Evolutionary conservation across 805 yeast species (phyloP).

Genomic region (Metschnikowia chrysomelidarum): DNA sequence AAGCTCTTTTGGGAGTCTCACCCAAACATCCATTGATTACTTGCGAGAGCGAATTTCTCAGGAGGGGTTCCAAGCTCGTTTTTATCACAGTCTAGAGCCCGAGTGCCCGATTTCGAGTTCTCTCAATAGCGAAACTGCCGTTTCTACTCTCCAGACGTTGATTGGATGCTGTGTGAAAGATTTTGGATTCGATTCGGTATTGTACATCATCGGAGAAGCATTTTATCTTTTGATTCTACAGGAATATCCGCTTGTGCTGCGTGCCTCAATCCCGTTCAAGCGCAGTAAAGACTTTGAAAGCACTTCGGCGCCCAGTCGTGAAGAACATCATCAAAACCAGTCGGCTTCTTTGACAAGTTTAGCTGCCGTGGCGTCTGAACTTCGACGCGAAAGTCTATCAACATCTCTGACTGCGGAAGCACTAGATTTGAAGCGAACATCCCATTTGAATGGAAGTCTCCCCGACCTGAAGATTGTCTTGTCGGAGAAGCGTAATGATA

Average conservation of each 20-base stretch:
- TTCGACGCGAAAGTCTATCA: constrained; percentile 15
- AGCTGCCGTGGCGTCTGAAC: constrained; percentile 35
- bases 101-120: constrained; percentile 29
- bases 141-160: constrained; percentile 53
- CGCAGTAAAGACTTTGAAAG: constrained; percentile 1
- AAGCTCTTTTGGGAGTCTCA: constrained; percentile 53
- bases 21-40: constrained; percentile 54
- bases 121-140: constrained; percentile 51
- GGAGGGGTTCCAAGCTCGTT: constrained; percentile 41
- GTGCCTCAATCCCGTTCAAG: constrained; percentile 31
- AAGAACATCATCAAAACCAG: neutral
- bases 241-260: constrained; percentile 66
- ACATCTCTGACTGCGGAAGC: neutral
- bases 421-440: neutral
- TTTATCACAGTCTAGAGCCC: constrained; percentile 48
- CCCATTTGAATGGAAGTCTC: neutral
- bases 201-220: constrained; percentile 65
- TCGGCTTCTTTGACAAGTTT: constrained; percentile 18
- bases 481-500: constrained; percentile 18
- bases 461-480: neutral
- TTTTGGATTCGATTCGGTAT: constrained; percentile 73
- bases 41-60: constrained; percentile 44
- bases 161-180: constrained; percentile 74
- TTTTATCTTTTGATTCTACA: constrained; percentile 57
- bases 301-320: constrained; percentile 1